phyloP scores from a whole-genome alignment of 225 moss, liverwort and hornwort species.

The Polytrichum formosum region DNA sequence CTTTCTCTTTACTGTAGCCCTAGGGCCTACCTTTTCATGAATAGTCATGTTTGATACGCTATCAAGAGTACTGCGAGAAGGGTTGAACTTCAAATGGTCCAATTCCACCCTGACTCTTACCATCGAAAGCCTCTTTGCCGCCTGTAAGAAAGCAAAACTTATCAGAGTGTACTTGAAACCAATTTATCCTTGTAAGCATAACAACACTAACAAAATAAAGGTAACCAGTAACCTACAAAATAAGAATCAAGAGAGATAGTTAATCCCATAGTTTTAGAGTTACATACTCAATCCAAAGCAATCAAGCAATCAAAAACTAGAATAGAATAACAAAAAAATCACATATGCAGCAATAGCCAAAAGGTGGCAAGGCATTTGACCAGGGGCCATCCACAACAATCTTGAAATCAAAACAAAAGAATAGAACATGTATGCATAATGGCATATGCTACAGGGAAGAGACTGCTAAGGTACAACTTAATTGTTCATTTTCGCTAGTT shows the following conservation, averaged over 20 bases:
- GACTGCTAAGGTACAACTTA: too few species aligned
- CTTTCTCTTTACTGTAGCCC: constrained; percentile 36
- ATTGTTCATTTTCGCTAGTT: too few species aligned
- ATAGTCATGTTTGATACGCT: not conserved
- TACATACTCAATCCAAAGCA: not conserved
- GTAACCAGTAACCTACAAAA: too few species aligned
- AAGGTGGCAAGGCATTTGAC: too few species aligned
- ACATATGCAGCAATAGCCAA: too few species aligned
- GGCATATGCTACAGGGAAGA: too few species aligned
- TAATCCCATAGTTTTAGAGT: too few species aligned
- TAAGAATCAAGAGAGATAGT: too few species aligned
- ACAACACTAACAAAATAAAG: not conserved
- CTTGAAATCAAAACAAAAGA: too few species aligned
- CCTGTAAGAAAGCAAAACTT: constrained; percentile 28
- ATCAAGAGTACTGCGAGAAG: constrained; percentile 24
- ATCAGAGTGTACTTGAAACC: constrained; percentile 11
- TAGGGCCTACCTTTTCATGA: constrained; percentile 13
- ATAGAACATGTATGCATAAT: too few species aligned
- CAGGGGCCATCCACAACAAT: too few species aligned
- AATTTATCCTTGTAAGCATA: constrained; percentile 2
- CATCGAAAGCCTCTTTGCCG: constrained; percentile 33
- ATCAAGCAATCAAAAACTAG: not conserved
- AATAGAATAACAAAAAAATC: too few species aligned
- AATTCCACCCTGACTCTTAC: constrained; percentile 31
- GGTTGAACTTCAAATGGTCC: constrained; percentile 44